phyloP scores from a whole-genome alignment of 257 asterid genomes.

The Nicotiana tomentosiformis region DNA sequence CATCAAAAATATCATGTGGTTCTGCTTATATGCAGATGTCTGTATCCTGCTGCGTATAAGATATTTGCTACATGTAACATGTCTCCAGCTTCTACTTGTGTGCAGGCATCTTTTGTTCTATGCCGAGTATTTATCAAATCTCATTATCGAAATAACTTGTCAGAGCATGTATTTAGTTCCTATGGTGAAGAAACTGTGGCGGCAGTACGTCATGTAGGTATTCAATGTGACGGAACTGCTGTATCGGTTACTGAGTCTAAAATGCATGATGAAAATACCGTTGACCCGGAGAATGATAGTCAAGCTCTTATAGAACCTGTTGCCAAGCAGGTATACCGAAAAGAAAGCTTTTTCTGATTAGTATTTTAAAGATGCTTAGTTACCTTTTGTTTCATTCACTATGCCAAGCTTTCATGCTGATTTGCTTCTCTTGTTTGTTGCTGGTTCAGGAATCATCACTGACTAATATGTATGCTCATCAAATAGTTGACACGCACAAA shows the following conservation, averaged over 20 bases:
- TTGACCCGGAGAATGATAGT: constrained; percentile 16
- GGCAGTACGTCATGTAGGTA: constrained; percentile 32
- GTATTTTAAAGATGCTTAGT: not conserved
- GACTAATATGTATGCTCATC: not conserved
- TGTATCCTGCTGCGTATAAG: not conserved
- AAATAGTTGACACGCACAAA: not conserved
- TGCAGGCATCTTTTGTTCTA: constrained; percentile 46
- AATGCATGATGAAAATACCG: constrained; percentile 10
- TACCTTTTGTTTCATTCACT: not conserved
- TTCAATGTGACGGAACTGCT: constrained; percentile 24
- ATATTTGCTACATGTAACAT: not conserved
- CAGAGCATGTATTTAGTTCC: constrained; percentile 23
- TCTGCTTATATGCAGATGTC: not conserved
- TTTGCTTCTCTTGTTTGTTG: not conserved
- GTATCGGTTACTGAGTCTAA: constrained; percentile 10
- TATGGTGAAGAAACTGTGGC: constrained; percentile 31
- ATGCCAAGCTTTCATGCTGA: not conserved
- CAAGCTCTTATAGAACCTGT: not conserved
- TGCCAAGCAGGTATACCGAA: constrained; percentile 21
- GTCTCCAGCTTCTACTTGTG: not conserved
- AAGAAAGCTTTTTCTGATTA: not conserved
- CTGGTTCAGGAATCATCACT: not conserved
- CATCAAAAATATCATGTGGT: not conserved
- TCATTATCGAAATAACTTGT: constrained; percentile 9
- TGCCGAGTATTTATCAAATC: constrained; percentile 33